A percentile compares a stretch with the other conserved stretches of the same genome.
Evolutionary conservation across 2,329 filamentous ascomycete species (phyloP).

Genomic region (Epichloe festucae): DNA sequence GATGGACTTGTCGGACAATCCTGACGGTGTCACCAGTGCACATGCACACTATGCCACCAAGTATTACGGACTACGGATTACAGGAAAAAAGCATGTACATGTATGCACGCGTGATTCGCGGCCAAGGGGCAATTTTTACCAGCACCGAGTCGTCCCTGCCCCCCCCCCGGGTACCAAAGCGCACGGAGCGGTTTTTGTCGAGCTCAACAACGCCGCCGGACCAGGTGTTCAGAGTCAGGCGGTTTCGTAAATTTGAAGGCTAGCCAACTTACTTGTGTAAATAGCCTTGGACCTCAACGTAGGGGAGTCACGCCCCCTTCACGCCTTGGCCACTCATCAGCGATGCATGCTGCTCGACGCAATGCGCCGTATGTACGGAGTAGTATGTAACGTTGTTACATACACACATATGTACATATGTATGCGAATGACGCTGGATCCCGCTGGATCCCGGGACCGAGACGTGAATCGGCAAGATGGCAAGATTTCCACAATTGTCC

Average conservation of each 20-base stretch:
- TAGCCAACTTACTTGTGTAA: too few relatives aligned
- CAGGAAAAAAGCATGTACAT: neutral
- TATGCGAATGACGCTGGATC: too few relatives aligned
- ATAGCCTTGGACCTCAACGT: too few relatives aligned
- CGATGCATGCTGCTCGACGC: neutral
- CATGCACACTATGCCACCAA: too few relatives aligned
- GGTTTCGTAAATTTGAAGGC: too few relatives aligned
- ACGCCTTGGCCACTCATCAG: neutral
- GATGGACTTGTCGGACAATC: too few relatives aligned
- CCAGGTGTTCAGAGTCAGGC: neutral
- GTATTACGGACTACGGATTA: too few relatives aligned
- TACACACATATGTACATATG: too few relatives aligned
- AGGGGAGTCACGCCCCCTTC: too few relatives aligned
- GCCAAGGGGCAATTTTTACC: too few relatives aligned
- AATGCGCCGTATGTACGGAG: neutral
- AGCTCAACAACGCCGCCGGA: neutral
- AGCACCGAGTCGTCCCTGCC: neutral
- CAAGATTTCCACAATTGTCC: neutral
- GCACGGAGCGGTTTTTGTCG: neutral
- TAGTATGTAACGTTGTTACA: neutral
- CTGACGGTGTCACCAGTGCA: too few relatives aligned
- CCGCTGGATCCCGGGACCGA: neutral
- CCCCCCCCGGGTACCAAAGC: neutral
- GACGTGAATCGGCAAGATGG: neutral
- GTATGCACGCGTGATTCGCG: neutral